These are phyloP conservation scores for Auricularia sp. DNA, from an alignment of 768 basidiomycete species.

Conservation along the genomic window DNA sequence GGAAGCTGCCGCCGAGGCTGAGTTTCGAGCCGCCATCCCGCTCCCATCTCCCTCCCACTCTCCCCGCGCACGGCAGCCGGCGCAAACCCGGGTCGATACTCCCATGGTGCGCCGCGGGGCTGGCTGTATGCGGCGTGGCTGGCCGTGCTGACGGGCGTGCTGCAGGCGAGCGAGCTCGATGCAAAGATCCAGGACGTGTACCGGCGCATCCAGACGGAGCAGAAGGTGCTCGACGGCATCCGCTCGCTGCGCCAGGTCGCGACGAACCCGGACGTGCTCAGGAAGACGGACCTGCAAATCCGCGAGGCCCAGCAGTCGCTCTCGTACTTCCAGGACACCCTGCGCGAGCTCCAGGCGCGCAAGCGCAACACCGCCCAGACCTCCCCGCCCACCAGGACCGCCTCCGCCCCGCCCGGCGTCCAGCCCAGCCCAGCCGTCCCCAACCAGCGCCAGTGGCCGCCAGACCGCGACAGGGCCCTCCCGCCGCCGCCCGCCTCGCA, in stretches of 20 bases:
- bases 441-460: constrained; percentile 12
- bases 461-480: constrained; percentile 26
- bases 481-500: constrained; percentile 41
- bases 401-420: constrained; percentile 38
- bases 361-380: constrained; percentile 28
- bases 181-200: constrained; percentile 88
- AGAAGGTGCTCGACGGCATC: constrained; percentile 82
- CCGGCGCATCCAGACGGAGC: constrained; percentile 84
- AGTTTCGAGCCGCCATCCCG: no score
- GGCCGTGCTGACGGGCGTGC: no score
- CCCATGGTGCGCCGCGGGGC: no score
- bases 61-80: no score
- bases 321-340: constrained; percentile 78
- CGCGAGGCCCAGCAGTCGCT: constrained; percentile 76
- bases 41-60: no score
- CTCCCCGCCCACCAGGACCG: constrained; percentile 47
- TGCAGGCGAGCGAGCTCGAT: constrained; percentile 41
- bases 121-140: no score
- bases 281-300: constrained; percentile 75
- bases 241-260: constrained; percentile 73
- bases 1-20: no score
- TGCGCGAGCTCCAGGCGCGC: constrained; percentile 72
- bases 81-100: no score
- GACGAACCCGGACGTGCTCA: constrained; percentile 75
- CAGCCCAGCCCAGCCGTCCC: constrained; percentile 25